A percentile compares a stretch with the other conserved stretches of the same genome.
phyloP scores from a whole-genome alignment of 331 rosid genomes.

The Phaseolus coccineus region DNA sequence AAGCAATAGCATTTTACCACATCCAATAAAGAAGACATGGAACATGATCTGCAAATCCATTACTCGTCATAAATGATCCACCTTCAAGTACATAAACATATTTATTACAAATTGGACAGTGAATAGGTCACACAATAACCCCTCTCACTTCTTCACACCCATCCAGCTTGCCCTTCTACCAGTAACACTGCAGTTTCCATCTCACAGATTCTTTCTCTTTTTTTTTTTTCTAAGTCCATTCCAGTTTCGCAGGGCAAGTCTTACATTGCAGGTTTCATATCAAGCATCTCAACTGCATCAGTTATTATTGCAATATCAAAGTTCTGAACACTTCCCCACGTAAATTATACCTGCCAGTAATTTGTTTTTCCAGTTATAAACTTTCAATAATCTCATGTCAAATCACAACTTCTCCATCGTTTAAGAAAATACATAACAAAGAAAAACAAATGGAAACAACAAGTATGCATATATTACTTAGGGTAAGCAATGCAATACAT shows the following conservation, averaged over 20 bases:
- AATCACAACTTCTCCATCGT: conserved; percentile 21
- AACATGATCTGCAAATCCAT: conserved; percentile 70
- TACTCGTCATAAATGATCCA: conserved; percentile 52
- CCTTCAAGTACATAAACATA: conserved; percentile 49
- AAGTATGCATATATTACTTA: background rate
- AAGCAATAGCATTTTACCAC: conserved; percentile 33
- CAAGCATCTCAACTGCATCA: background rate
- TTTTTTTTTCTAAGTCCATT: background rate
- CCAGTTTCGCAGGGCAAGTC: background rate
- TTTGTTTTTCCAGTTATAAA: background rate
- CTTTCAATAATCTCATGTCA: conserved; percentile 14
- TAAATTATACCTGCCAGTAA: background rate
- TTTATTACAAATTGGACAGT: conserved; percentile 51
- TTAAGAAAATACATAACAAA: background rate
- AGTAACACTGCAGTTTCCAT: conserved; percentile 41
- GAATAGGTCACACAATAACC: conserved; percentile 37
- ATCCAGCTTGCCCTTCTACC: conserved; percentile 30
- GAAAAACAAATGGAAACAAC: background rate
- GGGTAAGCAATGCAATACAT: conserved; percentile 1
- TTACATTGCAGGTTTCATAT: conserved; percentile 13
- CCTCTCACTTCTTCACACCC: conserved; percentile 18
- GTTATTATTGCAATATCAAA: background rate
- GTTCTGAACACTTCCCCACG: background rate
- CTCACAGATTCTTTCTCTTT: background rate
- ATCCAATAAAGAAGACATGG: conserved; percentile 48